phyloP scores from a whole-genome alignment of 2,329 filamentous ascomycete species.

The Colletotrichum graminicola region DNA sequence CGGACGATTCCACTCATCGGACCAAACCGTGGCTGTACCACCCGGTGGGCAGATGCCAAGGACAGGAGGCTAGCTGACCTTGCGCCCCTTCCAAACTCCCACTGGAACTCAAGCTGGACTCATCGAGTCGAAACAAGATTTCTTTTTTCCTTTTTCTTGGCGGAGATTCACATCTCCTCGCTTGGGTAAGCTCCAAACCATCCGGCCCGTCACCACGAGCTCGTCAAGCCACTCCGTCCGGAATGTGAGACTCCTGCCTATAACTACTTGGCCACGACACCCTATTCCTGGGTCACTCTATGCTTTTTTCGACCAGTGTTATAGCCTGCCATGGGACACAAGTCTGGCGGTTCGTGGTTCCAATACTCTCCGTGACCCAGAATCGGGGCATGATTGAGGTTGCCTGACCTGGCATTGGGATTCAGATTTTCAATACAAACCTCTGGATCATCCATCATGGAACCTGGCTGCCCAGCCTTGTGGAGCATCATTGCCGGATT shows the following conservation, averaged over 20 bases:
- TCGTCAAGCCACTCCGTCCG: slow-evolving; percentile 15
- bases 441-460: slow-evolving; percentile 5
- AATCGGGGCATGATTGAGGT: neutral
- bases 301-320: slow-evolving; percentile 18
- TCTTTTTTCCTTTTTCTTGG: neutral
- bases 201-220: neutral
- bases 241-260: slow-evolving; percentile 2
- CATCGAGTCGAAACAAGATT: slow-evolving; percentile 21
- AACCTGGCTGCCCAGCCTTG: slow-evolving; percentile 10
- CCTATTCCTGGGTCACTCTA: neutral
- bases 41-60: slow-evolving; percentile 15
- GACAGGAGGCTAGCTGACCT: neutral
- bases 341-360: slow-evolving; percentile 35
- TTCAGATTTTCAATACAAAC: neutral
- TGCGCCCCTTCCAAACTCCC: neutral
- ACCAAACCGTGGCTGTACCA: slow-evolving; percentile 28
- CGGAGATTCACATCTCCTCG: slow-evolving; percentile 4
- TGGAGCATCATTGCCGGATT: neutral
- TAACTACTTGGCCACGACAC: neutral
- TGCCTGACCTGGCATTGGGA: neutral
- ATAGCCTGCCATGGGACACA: slow-evolving; percentile 40
- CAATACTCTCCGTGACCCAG: neutral
- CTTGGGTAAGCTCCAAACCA: slow-evolving; percentile 31
- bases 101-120: slow-evolving; percentile 15
- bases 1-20: neutral